Base-by-base conservation (phyloP, 345 rosid species). In the Populus tremula region DNA sequence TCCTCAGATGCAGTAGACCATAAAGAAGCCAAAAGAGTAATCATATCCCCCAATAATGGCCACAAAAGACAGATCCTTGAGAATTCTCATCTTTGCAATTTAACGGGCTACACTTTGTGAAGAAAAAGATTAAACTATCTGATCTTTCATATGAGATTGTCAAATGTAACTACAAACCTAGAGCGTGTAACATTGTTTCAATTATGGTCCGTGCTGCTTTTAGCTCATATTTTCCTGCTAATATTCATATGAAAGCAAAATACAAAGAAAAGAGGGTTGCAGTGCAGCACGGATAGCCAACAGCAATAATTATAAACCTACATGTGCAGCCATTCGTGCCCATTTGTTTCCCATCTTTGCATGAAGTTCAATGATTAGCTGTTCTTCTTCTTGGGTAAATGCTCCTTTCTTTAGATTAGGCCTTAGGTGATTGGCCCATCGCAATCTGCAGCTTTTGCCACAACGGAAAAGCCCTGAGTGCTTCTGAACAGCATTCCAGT, bases 321-420 rank as follows among this genome's bases (percentile, higher is more conserved):
- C 99, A 85, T 91, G 92, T 74, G 97, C 96, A 80, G 99, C 97
- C 93, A 95, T 95, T 76, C 88, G 94, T 45, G 99, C 98, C 99
- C 99, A 95, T 85, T 95, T 95, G 88, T 96, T 96, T 76, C 99
- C 99, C 92, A 96, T 88, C 85, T 93, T 90, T 75, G 95, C 88
- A 80, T 93, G 99, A 79, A 96, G 92, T 76, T 93, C 94, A 78
- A 92, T 83, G 76, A 96, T 96, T 84, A 91, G 89, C 74, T 88
- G 92, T 78, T 96, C 99, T 85, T 96, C 99, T 75, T 93, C 94
- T 39, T 75, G 93, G 67, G 96, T 91, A 87, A 96, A 96, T 43
- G 97, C 92, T 76, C 97, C 99, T 89, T 96, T 96, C 91, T 92
- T 96, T 86, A 96, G 80, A 89, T 96, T 96, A 47, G 98, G 99